phyloP scores from a whole-genome alignment of 495 filamentous ascomycete genomes.

The Astrothelium macrocarpum region DNA sequence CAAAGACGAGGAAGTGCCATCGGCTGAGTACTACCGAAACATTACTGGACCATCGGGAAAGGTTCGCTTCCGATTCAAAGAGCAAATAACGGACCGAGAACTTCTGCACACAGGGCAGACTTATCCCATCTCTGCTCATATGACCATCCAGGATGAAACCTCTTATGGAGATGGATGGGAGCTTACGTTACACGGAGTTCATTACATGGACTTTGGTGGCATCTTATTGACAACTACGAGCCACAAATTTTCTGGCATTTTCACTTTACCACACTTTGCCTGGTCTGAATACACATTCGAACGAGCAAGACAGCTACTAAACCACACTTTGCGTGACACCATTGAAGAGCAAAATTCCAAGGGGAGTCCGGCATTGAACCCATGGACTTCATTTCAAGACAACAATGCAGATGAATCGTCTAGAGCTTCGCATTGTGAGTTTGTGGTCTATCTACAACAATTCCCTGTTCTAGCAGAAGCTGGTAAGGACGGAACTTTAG shows the following conservation, averaged over 20 bases:
- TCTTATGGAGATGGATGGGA: constrained; percentile 62
- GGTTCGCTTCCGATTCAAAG: constrained; percentile 20
- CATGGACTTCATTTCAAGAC: constrained; percentile 54
- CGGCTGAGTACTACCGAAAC: constrained; percentile 42
- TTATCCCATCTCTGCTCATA: constrained; percentile 43
- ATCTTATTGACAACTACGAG: constrained; percentile 79
- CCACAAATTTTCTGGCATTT: constrained; percentile 84
- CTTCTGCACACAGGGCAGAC: constrained; percentile 29
- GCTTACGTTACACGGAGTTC: constrained; percentile 67
- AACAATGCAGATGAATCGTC: constrained; percentile 45
- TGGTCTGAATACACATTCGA: constrained; percentile 56
- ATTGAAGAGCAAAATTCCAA: constrained; percentile 52
- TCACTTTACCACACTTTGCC: constrained; percentile 75
- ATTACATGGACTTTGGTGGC: constrained; percentile 65
- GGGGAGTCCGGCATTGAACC: constrained; percentile 33
- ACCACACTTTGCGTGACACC: constrained; percentile 56
- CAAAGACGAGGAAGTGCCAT: constrained; percentile 27
- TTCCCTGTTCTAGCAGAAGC: constrained; percentile 38
- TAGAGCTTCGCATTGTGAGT: constrained; percentile 72
- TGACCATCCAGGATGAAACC: constrained; percentile 60
- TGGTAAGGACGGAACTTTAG: neutral
- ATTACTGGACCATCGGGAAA: constrained; percentile 27
- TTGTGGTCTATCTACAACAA: constrained; percentile 78
- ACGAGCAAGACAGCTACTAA: constrained; percentile 55
- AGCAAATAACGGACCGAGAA: constrained; percentile 7